phyloP scores from a whole-genome alignment of 768 basidiomycete species.

The Melanogaster broomeanus region DNA sequence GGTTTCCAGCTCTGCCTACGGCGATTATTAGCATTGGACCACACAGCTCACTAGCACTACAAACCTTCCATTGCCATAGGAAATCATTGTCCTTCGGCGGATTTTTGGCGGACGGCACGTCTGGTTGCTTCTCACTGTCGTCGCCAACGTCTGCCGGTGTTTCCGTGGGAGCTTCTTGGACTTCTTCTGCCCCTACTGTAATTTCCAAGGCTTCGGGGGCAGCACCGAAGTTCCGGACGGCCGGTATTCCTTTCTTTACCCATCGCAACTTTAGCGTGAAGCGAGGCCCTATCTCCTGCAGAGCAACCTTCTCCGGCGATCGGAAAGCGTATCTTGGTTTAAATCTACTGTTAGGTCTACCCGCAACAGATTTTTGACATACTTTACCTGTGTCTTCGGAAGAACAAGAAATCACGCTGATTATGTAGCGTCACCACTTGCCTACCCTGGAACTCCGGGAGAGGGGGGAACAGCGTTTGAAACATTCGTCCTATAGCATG shows the following conservation, averaged over 20 bases:
- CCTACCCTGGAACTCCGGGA: conserved; percentile 93
- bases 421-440: conserved; percentile 98
- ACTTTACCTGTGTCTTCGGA: conserved; percentile 86
- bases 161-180: conserved; percentile 14
- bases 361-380: background rate
- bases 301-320: conserved; percentile 83
- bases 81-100: conserved; percentile 76
- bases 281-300: conserved; percentile 97
- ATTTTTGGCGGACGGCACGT: conserved; percentile 21
- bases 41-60: conserved; percentile 22
- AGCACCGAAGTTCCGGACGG: conserved; percentile 70
- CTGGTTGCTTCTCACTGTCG: conserved; percentile 17
- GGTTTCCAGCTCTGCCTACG: conserved; percentile 90
- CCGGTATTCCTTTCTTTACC: conserved; percentile 85
- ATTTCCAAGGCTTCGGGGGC: conserved; percentile 57
- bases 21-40: background rate
- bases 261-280: conserved; percentile 94
- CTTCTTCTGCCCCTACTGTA: conserved; percentile 43
- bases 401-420: conserved; percentile 97
- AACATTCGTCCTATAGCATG: conserved; percentile 94
- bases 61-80: conserved; percentile 90
- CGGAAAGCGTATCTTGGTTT: conserved; percentile 81
- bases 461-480: conserved; percentile 92
- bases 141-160: conserved; percentile 15
- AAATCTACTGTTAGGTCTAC: conserved; percentile 6